Conservation (phyloP, 2,329 filamentous ascomycete species). For the Venturia carpophila region DNA sequence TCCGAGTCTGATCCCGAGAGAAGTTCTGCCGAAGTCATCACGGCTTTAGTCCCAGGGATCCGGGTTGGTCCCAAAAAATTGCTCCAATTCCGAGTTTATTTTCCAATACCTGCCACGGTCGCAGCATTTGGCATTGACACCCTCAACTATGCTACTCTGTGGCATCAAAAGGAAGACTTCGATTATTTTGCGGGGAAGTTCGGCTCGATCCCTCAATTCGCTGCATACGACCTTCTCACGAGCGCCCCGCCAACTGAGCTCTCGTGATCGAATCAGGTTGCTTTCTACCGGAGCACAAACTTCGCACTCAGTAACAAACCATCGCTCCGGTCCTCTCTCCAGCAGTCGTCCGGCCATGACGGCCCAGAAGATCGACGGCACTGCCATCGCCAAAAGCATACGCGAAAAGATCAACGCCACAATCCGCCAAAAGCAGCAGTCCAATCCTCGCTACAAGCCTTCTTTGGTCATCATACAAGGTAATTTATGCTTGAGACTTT, state of each 20-base stretch:
- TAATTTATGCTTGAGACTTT: slow-evolving; percentile 35
- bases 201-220: slow-evolving; percentile 6
- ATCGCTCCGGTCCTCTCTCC: slow-evolving; percentile 4
- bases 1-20: not conserved
- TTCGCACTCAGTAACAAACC: not conserved
- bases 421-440: slow-evolving; percentile 71
- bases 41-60: not conserved
- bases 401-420: slow-evolving; percentile 72
- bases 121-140: not conserved
- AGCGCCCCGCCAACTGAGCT: slow-evolving; percentile 5
- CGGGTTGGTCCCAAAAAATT: not conserved
- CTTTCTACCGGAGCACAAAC: not conserved
- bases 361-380: slow-evolving; percentile 90
- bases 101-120: not conserved
- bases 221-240: slow-evolving; percentile 5
- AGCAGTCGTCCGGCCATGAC: slow-evolving; percentile 60
- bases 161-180: not conserved
- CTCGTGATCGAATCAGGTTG: slow-evolving; percentile 2
- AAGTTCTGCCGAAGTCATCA: not conserved
- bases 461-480: slow-evolving; percentile 92
- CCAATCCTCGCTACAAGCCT: slow-evolving; percentile 81
- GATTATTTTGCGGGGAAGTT: slow-evolving; percentile 5
- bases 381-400: slow-evolving; percentile 85
- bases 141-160: slow-evolving; percentile 3
- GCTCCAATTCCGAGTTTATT: not conserved